Base-by-base conservation (phyloP, 768 basidiomycete species). In the Psilocybe cubensis region DNA sequence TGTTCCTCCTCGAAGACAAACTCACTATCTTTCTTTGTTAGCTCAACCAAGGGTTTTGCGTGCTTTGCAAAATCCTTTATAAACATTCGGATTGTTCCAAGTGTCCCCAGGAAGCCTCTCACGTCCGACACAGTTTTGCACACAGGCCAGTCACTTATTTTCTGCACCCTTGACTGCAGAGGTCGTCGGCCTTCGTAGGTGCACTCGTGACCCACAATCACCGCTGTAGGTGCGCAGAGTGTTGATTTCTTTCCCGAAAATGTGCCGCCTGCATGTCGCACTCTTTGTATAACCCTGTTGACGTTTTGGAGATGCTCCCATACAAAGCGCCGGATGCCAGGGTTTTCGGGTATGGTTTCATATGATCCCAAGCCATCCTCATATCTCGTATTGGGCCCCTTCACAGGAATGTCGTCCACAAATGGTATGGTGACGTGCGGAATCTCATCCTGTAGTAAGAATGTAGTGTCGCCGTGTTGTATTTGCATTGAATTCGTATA, bases 401-500 rank as follows among this genome's bases (percentile, higher is more conserved):
- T 60, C 3, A 69, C 54, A 8, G 60, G 54, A 1, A 71, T 56
- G 41, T 71, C 66, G 24, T 73, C 68, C 3, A 67, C 40, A 45
- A 69, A 71, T 42, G 62, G 61, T 1, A 54, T 31, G 1, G 64
- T 58, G 6, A 67, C 43, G 25, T 68, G 40, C 1, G 58, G 74
- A 20, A 75, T 68, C 3, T 70, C 0, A 25, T 46, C 45, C 25
- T 46, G 45, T 10, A 46, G 45, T 2, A 46, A 9, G 25, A 46
- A 46, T 9, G 59, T 57, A n/a, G 72, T 65, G 44, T 76, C 68
- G 0, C 63, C 68, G 7, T 79, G 73, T 38, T 74, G 72, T 1
- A 76, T 70, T 1, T 67, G 66, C 2, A 72, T 63, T 0, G 67
- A 65, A 27, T 74, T 72, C 0, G 74, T 73, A 52, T 67, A 69